Percentiles rank a stretch among this genome's conserved stretches.
These are phyloP conservation scores for Phytophthora tubulina DNA, from an alignment of 352 stramenopile genomes.

Conservation along the genomic window DNA sequence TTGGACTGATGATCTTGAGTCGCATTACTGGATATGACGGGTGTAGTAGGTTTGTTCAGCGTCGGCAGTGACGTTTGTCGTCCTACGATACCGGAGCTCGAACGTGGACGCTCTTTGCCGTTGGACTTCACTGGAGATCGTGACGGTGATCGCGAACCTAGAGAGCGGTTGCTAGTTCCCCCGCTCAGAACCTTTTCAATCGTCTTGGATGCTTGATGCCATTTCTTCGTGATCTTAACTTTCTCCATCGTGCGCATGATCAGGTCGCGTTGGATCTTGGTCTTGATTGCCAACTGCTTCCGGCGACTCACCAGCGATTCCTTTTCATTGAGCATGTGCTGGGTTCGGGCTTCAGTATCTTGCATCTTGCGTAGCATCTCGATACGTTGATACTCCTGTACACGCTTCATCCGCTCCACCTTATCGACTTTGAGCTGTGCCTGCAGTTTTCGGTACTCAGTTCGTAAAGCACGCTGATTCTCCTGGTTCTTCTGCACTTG, in stretches of 20 bases:
- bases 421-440: constrained; percentile 91
- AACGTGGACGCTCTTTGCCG: constrained; percentile 59
- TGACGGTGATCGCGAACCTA: constrained; percentile 49
- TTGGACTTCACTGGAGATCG: constrained; percentile 49
- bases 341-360: constrained; percentile 83
- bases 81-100: constrained; percentile 54
- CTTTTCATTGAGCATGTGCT: constrained; percentile 86
- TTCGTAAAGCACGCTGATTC: constrained; percentile 80
- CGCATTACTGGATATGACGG: constrained; percentile 11
- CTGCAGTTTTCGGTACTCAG: constrained; percentile 86
- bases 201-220: constrained; percentile 79
- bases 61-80: constrained; percentile 58
- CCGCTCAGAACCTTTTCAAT: constrained; percentile 79
- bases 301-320: constrained; percentile 82
- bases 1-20: constrained; percentile 45
- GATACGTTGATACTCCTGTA: constrained; percentile 93
- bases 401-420: constrained; percentile 92
- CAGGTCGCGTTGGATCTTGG: constrained; percentile 90
- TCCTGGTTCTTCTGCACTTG: constrained; percentile 77
- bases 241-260: constrained; percentile 92
- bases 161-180: constrained; percentile 35
- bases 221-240: constrained; percentile 91
- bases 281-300: constrained; percentile 80
- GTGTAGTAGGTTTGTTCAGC: constrained; percentile 35
- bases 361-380: constrained; percentile 90